A percentile compares a stretch with the other conserved stretches of the same genome.
Conservation (phyloP, 2,329 filamentous ascomycete species). For the Neofusicoccum umdonicola region DNA sequence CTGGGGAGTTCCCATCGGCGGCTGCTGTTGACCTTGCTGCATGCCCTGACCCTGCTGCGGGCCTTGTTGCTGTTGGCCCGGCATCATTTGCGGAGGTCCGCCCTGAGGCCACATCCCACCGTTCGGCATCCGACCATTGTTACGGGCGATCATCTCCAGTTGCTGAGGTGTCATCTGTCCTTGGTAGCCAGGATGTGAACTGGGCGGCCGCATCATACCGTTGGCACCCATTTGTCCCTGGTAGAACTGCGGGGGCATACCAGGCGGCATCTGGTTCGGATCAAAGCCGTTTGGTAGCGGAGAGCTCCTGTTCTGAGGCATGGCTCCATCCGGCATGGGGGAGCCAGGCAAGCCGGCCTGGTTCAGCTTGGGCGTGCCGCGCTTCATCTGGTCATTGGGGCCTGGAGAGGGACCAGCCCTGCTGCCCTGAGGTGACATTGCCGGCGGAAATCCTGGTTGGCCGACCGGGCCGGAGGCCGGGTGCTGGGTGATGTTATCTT, state of each 20-base stretch:
- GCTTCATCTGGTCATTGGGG: constrained; percentile 75
- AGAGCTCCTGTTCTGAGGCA: constrained; percentile 62
- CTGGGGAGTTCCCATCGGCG: constrained; percentile 64
- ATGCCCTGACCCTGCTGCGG: constrained; percentile 35
- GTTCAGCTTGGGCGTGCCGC: constrained; percentile 71
- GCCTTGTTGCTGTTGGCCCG: constrained; percentile 26
- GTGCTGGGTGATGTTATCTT: constrained; percentile 62
- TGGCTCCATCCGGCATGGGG: constrained; percentile 67
- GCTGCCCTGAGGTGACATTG: constrained; percentile 67
- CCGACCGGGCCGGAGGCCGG: constrained; percentile 44
- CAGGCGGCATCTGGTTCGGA: constrained; percentile 48
- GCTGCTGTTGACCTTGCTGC: constrained; percentile 55
- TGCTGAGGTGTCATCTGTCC: constrained; percentile 61
- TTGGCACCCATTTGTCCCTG: constrained; percentile 33
- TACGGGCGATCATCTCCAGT: constrained; percentile 45
- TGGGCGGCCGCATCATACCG: constrained; percentile 56
- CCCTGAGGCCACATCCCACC: constrained; percentile 33
- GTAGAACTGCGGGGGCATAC: constrained; percentile 40
- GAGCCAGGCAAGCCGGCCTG: constrained; percentile 64
- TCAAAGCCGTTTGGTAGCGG: constrained; percentile 59
- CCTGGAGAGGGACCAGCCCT: constrained; percentile 73
- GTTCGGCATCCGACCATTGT: constrained; percentile 36
- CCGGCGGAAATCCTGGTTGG: constrained; percentile 58
- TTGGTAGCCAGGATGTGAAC: constrained; percentile 54
- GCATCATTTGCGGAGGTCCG: constrained; percentile 54